Evolutionary conservation across 2,329 filamentous ascomycete species (phyloP).

Genomic region (Penicillium sp.): DNA sequence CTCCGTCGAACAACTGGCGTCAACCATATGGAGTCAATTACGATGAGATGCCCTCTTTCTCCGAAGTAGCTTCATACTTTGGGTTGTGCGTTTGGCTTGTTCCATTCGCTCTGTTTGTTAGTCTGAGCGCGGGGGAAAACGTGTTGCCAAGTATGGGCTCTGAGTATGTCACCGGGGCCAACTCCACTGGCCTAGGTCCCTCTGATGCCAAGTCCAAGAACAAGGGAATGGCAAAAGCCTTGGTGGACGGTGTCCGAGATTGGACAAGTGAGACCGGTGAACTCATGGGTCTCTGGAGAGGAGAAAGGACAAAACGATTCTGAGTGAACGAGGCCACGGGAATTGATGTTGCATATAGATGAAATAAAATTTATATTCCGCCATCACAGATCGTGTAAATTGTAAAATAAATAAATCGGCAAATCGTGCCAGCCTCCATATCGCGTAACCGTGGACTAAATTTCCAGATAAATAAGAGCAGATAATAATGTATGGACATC

Average conservation of each 20-base stretch:
- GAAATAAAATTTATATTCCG: not conserved
- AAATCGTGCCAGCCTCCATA: slow-evolving; percentile 2
- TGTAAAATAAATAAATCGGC: slow-evolving; percentile 1
- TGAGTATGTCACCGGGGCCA: slow-evolving; percentile 62
- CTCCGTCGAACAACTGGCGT: slow-evolving; percentile 40
- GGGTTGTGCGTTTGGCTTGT: slow-evolving; percentile 96
- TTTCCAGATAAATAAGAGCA: slow-evolving; percentile 1
- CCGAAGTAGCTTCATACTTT: slow-evolving; percentile 94
- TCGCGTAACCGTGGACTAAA: not conserved
- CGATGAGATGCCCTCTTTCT: slow-evolving; percentile 70
- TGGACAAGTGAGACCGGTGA: slow-evolving; percentile 64
- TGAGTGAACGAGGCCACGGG: slow-evolving; percentile 18
- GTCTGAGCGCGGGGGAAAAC: slow-evolving; percentile 89
- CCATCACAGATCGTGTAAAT: slow-evolving; percentile 1
- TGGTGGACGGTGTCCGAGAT: slow-evolving; percentile 59
- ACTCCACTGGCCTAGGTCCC: slow-evolving; percentile 26
- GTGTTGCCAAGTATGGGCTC: slow-evolving; percentile 89
- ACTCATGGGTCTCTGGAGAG: slow-evolving; percentile 62
- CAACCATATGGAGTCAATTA: slow-evolving; percentile 46
- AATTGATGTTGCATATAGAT: slow-evolving; percentile 11
- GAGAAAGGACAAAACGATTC: slow-evolving; percentile 54
- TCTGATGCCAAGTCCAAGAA: slow-evolving; percentile 48
- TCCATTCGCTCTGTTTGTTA: slow-evolving; percentile 92
- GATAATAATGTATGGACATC: slow-evolving; percentile 8
- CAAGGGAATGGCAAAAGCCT: slow-evolving; percentile 63